These are phyloP conservation scores for Passalora sequoiae DNA, from an alignment of 2,329 filamentous ascomycete species.

Conservation along the genomic window DNA sequence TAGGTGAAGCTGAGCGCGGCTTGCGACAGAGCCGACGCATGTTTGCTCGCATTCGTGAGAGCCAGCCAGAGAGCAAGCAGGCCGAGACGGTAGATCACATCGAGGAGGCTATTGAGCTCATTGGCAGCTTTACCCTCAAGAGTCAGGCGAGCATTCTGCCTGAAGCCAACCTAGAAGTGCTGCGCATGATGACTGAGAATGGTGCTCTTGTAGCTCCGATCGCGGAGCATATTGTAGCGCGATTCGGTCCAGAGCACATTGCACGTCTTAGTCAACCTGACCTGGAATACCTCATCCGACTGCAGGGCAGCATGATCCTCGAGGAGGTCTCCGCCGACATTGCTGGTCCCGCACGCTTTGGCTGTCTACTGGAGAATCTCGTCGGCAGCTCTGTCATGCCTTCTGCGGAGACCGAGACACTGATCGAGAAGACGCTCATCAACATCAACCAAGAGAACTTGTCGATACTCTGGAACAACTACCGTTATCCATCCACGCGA, in stretches of 20 bases:
- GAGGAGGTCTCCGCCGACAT: slow-evolving; percentile 47
- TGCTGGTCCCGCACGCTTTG: slow-evolving; percentile 56
- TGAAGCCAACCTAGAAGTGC: slow-evolving; percentile 53
- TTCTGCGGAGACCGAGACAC: slow-evolving; percentile 50
- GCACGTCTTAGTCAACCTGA: slow-evolving; percentile 50
- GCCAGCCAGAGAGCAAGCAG: slow-evolving; percentile 45
- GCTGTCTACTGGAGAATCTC: slow-evolving; percentile 57
- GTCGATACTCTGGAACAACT: slow-evolving; percentile 54
- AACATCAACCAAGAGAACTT: slow-evolving; percentile 49
- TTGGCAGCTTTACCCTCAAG: slow-evolving; percentile 54
- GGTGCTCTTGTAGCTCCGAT: slow-evolving; percentile 56
- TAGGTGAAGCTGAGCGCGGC: slow-evolving; percentile 77
- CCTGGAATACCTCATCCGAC: slow-evolving; percentile 56
- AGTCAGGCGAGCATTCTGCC: slow-evolving; percentile 49
- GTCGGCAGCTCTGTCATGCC: slow-evolving; percentile 50
- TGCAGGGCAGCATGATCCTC: slow-evolving; percentile 51
- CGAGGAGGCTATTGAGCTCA: slow-evolving; percentile 75
- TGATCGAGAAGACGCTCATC: slow-evolving; percentile 55
- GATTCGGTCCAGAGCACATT: slow-evolving; percentile 56
- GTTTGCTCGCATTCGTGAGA: slow-evolving; percentile 74
- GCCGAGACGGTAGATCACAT: slow-evolving; percentile 68
- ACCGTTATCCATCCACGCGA: slow-evolving; percentile 46
- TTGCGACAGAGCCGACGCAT: slow-evolving; percentile 74
- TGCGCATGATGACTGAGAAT: slow-evolving; percentile 63
- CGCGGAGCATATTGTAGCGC: slow-evolving; percentile 56